Percentiles rank a stretch among this genome's conserved stretches.
phyloP scores from a whole-genome alignment of 192 early-diverging fungal species.

The Entophlyctis luteolus region DNA sequence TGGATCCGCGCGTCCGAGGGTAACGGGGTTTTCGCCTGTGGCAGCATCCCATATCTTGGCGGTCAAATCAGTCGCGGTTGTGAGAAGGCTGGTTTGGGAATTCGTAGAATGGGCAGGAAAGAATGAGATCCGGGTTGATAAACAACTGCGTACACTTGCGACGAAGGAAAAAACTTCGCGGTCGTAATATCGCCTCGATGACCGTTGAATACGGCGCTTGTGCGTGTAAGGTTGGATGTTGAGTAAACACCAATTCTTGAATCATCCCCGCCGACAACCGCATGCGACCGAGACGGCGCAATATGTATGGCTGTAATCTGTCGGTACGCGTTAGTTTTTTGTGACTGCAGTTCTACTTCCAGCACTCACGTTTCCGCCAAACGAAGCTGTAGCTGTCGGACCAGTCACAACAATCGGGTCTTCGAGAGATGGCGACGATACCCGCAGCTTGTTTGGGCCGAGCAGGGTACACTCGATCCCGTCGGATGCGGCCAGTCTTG shows the following conservation, averaged over 20 bases:
- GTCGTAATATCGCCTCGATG: constrained; percentile 16
- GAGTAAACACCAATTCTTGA: neutral
- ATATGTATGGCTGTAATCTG: neutral
- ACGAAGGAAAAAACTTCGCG: constrained; percentile 14
- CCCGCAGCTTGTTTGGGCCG: too few relatives aligned
- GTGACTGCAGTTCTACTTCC: too few relatives aligned
- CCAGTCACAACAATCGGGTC: too few relatives aligned
- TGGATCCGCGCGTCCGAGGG: constrained; percentile 8
- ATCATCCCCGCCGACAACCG: constrained; percentile 7
- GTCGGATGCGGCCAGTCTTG: too few relatives aligned
- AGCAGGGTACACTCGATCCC: too few relatives aligned
- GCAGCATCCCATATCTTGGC: constrained; percentile 3
- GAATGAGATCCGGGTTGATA: neutral
- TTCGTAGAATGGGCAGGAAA: neutral
- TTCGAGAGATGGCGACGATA: too few relatives aligned
- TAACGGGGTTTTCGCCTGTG: neutral
- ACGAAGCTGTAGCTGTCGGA: too few relatives aligned
- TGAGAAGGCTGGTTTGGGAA: neutral
- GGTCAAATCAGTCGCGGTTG: constrained; percentile 6
- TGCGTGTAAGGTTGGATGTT: neutral
- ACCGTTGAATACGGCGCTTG: neutral
- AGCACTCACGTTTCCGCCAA: too few relatives aligned
- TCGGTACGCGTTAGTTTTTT: neutral
- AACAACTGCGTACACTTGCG: neutral
- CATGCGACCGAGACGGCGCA: neutral